These are phyloP conservation scores for Filosporella fistucella DNA, from an alignment of 495 filamentous ascomycete species.

Conservation along the genomic window DNA sequence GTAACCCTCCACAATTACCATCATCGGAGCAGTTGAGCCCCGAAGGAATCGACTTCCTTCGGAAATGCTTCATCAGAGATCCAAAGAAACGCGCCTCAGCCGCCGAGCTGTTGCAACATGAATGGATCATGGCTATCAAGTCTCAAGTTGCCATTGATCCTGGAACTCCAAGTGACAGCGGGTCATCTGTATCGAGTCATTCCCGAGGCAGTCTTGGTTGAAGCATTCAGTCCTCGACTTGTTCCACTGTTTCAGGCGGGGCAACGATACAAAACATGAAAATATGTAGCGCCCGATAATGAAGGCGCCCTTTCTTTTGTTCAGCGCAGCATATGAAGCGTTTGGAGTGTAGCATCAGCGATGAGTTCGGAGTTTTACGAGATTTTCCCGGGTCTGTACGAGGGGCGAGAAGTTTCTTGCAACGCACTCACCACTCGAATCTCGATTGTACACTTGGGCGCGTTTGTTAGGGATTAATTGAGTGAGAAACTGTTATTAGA, in stretches of 20 bases:
- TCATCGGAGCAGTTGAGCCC: conserved; percentile 76
- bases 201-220: conserved; percentile 16
- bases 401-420: no score
- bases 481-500: no score
- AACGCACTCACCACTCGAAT: no score
- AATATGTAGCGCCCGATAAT: neutral
- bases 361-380: conserved; percentile 24
- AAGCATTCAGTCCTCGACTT: neutral
- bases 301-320: conserved; percentile 2
- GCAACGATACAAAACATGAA: no score
- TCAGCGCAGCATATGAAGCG: conserved; percentile 22
- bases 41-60: conserved; percentile 81
- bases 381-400: no score
- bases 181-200: conserved; percentile 16
- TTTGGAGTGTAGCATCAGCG: conserved; percentile 22
- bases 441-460: no score
- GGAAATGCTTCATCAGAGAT: conserved; percentile 83
- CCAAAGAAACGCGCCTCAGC: conserved; percentile 74
- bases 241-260: neutral
- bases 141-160: conserved; percentile 49
- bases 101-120: conserved; percentile 87
- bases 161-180: conserved; percentile 42
- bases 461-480: no score
- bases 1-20: conserved; percentile 84
- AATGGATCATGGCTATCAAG: conserved; percentile 77